Base-by-base conservation (phyloP, 1,284 basidiomycete species). In the Pseudozyma sp. region DNA sequence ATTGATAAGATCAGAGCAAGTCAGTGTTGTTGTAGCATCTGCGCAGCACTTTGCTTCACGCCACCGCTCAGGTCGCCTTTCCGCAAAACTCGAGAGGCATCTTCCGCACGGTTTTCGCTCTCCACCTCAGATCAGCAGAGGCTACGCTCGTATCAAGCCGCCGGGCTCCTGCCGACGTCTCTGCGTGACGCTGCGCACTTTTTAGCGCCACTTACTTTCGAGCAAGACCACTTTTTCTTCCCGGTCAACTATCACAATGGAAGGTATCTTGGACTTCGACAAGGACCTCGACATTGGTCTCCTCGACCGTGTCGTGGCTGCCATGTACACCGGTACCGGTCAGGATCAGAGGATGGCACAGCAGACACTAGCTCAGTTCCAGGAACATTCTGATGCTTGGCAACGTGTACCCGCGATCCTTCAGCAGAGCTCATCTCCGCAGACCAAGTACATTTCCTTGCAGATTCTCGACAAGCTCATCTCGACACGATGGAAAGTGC, bases 331-430 rank as follows among this genome's bases (percentile, higher is more conserved):
- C 10, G 77, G 79, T 45, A 52, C 70, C 3, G 81, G 83, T 18
- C 59, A 69, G 34, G 80, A 83, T 43, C 82, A 84, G 70, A 76
- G 74, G 44, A 72, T 80, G 76, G 82, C 82, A 6, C 80, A 82
- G 67, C 80, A 83, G 55, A 77, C 78, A 35, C 75, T 84, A 21
- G 79, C 81, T 11, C 95, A 97, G 85, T 93, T 99, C 84, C 95
- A 99, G 78, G 97, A 99, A 77, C 90, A 94, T 86, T 93, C 94
- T n/a, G 97, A 99, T 69, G 91, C 95, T 50, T 99, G 97, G 97
- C 95, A 96, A 76, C 90, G 94, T 83, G 97, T 99, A 1, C 97
- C 97, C 38, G 92, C 92, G 70, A 93, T 99, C 79, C 88, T 99
- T 61, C 94, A 98, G 85, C 89, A 89, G 66, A 93, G 94, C 11